Evolutionary conservation across 2,329 filamentous ascomycete species (phyloP).

Genomic region (Ophiostoma sp.): DNA sequence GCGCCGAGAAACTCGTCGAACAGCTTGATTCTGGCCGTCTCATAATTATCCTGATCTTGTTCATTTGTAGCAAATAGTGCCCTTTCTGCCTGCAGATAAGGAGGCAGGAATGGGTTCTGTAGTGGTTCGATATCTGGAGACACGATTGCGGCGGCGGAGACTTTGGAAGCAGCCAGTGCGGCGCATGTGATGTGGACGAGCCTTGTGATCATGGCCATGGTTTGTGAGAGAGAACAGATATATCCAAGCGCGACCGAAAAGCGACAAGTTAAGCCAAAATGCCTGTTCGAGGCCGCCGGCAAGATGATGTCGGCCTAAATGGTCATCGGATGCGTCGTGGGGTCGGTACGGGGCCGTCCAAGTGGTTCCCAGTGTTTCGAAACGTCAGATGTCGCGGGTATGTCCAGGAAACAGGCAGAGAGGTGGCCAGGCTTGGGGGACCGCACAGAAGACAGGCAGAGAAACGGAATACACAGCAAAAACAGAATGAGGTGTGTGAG

Average conservation of each 20-base stretch:
- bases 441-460: background rate
- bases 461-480: background rate
- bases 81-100: background rate
- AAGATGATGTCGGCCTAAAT: slow-evolving; percentile 5
- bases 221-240: background rate
- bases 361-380: background rate
- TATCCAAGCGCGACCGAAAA: background rate
- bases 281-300: background rate
- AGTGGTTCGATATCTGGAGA: background rate
- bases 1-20: slow-evolving; percentile 54
- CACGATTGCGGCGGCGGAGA: background rate
- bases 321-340: background rate
- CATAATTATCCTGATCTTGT: background rate
- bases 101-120: slow-evolving; percentile 21
- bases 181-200: slow-evolving; percentile 17
- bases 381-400: slow-evolving; percentile 4
- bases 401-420: background rate
- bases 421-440: background rate
- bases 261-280: background rate
- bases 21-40: slow-evolving; percentile 3
- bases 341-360: slow-evolving; percentile 3
- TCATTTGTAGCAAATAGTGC: background rate
- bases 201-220: slow-evolving; percentile 19
- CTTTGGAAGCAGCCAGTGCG: slow-evolving; percentile 21
- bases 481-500: background rate